Base-by-base conservation (phyloP, 257 asterid species). In the Mentha longifolia region DNA sequence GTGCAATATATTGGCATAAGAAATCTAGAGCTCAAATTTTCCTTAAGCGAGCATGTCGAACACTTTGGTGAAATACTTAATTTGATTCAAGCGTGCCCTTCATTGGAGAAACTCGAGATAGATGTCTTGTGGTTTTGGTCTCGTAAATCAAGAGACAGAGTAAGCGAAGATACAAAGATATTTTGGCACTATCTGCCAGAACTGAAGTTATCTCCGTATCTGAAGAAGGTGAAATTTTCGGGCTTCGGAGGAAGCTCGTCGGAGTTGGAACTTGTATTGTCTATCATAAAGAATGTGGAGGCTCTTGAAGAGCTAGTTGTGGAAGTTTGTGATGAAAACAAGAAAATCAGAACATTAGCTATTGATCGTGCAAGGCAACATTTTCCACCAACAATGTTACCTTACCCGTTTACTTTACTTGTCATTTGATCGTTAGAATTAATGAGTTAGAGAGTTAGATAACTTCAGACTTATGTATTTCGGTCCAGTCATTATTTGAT, bases 31-130 rank as follows among this genome's bases (percentile, higher is more conserved):
- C 19, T 47, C n/a, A n/a, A n/a, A n/a, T n/a, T n/a, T n/a, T n/a
- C n/a, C n/a, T n/a, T n/a, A n/a, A n/a, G n/a, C 28, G 28, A 25
- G 28, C 28, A 25, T 25, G 28, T 25, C 28, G 28, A 25, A 25
- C 28, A 25, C 28, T 25, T 25, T 25, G 28, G 28, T 47, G 54
- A 5, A 3, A 20, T n/a, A 6, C n/a, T 14, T n/a, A 1, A n/a
- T 15, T 6, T 49, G 8, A 49, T 49, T 49, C 15, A 20, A 41
- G 55, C 55, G 2, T 62, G 68, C 10, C 15, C n/a, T 63, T 63
- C 68, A 0, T 63, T 63, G 68, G 68, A 63, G 37, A 62, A 12
- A 4, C 54, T 62, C 25, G 68, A 41, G 33, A 62, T 62, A 41
- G 12, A 62, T 39, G 68, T 62, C 31, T 28, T 3, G 31, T 2